Evolutionary conservation across 345 rosid species (phyloP), one percentile per base, ranked within the genome.

Genomic region (Eucalyptus sp.): DNA sequence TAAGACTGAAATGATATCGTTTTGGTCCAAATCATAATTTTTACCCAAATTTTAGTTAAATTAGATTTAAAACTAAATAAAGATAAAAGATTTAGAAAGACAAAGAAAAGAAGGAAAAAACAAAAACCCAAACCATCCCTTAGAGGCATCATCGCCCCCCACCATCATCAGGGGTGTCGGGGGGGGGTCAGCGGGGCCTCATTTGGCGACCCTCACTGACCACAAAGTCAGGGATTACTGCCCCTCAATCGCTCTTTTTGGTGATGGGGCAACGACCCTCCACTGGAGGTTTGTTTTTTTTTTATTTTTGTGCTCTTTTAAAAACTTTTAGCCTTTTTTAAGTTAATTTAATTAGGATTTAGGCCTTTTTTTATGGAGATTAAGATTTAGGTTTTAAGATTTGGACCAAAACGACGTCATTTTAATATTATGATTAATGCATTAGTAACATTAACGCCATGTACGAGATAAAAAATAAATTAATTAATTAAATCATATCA

Each of bases 401-500:
- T 27, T 27, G 31, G 31, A 27, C 8, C 31, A 60, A 60, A 0
- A 60, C 0, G 0, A 60, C 2, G 0, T 60, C 31, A 60, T 60
- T 60, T 60, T 60, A 27, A 29, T 60, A 29, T 12, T 27, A 12
- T 60, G 66, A 27, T 60, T 60, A 60, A 60, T 60, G 66, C 66
- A 27, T 60, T 0, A 27, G 0, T 27, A 60, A 60, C n/a, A 25
- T 60, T 27, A 60, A 60, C 1, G 0, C 16, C 68, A 0, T 13
- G 68, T 60, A 1, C 4, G 16, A 29, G 2, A 60, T 27, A 25
- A 1, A 58, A 58, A 12, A 60, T 4, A 10, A 54, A 33, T 33
- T 2, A 33, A 33, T 33, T 49, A 6, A 50, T 15, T 16, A 51
- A 58, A 58, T 7, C n/a, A 58, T 11, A 8, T 24, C 7, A 5